Base-by-base conservation (phyloP, 2,329 filamentous ascomycete species). In the Cytospora piceicola region DNA sequence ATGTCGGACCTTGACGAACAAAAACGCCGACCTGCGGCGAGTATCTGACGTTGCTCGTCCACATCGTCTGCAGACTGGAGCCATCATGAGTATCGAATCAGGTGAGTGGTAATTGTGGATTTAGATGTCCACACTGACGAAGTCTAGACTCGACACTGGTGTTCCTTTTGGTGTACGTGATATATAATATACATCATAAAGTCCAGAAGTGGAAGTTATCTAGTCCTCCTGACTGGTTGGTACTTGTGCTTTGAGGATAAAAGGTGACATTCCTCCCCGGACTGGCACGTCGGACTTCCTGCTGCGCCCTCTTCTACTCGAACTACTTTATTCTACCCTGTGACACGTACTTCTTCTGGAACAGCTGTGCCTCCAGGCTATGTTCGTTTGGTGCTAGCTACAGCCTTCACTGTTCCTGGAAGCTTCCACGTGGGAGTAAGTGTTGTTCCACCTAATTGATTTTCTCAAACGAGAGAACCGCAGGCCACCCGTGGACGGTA, bases 1-100 rank as follows among this genome's bases (percentile, higher is more conserved):
- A 58, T 30, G 61, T 64, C 61, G 61, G 61, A 54, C 32, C 30
- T 64, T 54, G 55, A 30, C 32, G 11, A 20, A 56, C 17, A 49
- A 32, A 64, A 52, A 46, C 58, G 55, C 61, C 61, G 61, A 64
- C 56, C 20, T 64, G 29, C 30, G 56, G 34, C 61, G 24, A 46
- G 55, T 9, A 1, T 49, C 36, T 62, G 56, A 42, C 61, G 61
- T 54, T 58, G 36, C 36, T 39, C 14, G 36, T 39, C 36, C 36
- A 39, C 36, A 39, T 17, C 36, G 15, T 39, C 15, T 39, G 36
- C 36, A 39, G 4, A 39, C 36, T 17, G 36, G 36, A 17, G 36
- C 15, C 36, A 39, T 14, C 11, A 15, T 39, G 14, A n/a, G n/a
- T n/a, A n/a, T n/a, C n/a, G n/a, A 39, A 39, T 14, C 36, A 39